Base-by-base conservation (phyloP, 1,284 basidiomycete genomes). In the Ganoderma multipileum region DNA sequence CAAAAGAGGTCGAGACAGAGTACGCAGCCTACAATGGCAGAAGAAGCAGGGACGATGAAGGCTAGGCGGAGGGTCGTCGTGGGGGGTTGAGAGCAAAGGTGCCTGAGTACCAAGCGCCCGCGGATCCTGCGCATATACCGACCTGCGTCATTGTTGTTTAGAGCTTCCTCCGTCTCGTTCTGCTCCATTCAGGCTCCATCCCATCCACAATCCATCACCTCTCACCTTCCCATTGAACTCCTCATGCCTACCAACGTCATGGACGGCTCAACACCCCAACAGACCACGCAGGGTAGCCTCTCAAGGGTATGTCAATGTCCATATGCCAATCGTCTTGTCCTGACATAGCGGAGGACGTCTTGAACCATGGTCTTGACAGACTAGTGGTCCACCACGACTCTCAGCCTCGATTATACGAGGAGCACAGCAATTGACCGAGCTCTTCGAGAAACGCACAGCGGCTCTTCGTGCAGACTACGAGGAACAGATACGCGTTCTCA, bases 381-480 rank as follows among this genome's bases (percentile, higher is more conserved):
- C 38, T 5, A 38, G 28, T 16, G 50, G 47, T 8, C 16, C 59
- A 2, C 54, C 58, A 26, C 66, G 61, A 6, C 20, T 70, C 6
- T 72, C 71, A 7, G 65, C 52, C 11, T 68, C 68, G 3, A 65
- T 72, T 30, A 28, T 70, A 11, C 65, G 55, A 23, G 71, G 71
- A 14, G 67, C 67, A 4, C 55, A 52, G 11, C 44, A 63, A 38
- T 7, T 72, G 4, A 60, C 65, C 0, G 62, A 59, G 3, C 47
- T 70, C 36, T 59, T 72, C 58, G 67, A 70, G 44, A 63, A 11
- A 33, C 71, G 68, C 26, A 47, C 59, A 1, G 58, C 63, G 6
- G 47, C 18, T 12, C 26, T 69, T 42, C 59, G 26, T 30, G 66
- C 61, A 3, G 66, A 69, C 9, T 66, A 68, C 38, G 68, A 72